Conservation (phyloP, 371 early-diverging fungal genomes). For the Coemansia sp. region DNA sequence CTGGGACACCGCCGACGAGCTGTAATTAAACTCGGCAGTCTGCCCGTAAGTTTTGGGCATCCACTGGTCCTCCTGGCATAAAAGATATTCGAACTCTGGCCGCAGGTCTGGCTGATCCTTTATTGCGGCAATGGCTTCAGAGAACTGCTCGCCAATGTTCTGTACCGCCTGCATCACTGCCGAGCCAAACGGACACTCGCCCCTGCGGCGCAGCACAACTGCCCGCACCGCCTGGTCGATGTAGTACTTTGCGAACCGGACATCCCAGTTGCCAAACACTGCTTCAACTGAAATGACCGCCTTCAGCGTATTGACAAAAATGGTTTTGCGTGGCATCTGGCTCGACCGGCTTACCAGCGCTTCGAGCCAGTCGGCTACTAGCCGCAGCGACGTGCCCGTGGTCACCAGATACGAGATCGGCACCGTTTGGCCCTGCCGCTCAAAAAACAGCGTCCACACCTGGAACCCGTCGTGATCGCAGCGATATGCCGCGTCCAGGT, state of each 20-base stretch:
- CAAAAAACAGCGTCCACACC: slow-evolving; percentile 41
- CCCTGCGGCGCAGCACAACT: neutral
- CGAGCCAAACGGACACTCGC: neutral
- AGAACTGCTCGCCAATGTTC: neutral
- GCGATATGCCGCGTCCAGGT: slow-evolving; percentile 27
- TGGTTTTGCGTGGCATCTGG: neutral
- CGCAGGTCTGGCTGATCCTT: neutral
- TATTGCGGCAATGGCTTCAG: neutral
- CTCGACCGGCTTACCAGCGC: slow-evolving; percentile 6
- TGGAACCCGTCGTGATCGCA: slow-evolving; percentile 30
- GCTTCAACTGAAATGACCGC: neutral
- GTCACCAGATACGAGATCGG: slow-evolving; percentile 34
- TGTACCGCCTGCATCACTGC: neutral
- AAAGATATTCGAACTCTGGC: slow-evolving; percentile 1
- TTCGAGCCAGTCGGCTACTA: slow-evolving; percentile 28
- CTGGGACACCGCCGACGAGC: slow-evolving; percentile 19
- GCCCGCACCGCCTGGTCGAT: slow-evolving; percentile 22
- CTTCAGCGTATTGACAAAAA: slow-evolving; percentile 26
- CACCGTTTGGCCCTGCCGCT: slow-evolving; percentile 9
- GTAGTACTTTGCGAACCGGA: slow-evolving; percentile 35
- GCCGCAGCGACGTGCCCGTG: slow-evolving; percentile 14
- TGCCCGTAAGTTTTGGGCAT: slow-evolving; percentile 8
- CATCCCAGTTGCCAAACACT: slow-evolving; percentile 21
- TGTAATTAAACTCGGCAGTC: slow-evolving; percentile 6
- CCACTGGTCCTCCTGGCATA: slow-evolving; percentile 12